A percentile compares a stretch with the other conserved stretches of the same genome.
Conservation (phyloP, 1,284 basidiomycete genomes). For the Veloporphyrellus conicus region DNA sequence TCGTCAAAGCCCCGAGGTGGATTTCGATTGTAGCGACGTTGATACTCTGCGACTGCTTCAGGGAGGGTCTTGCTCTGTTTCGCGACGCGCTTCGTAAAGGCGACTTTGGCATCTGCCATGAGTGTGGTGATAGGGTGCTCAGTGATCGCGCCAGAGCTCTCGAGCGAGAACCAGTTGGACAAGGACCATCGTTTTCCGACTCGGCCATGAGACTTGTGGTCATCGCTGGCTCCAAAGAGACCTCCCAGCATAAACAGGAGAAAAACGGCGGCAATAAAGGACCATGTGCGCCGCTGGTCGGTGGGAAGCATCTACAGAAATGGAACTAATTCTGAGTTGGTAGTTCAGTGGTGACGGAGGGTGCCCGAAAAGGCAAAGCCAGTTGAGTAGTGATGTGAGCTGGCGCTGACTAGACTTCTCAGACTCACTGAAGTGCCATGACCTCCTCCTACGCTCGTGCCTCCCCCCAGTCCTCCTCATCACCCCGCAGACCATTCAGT, state of each 20-base stretch:
- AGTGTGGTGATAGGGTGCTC: constrained; percentile 78
- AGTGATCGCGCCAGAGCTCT: constrained; percentile 5
- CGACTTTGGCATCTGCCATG: constrained; percentile 73
- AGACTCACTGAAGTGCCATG: constrained; percentile 20
- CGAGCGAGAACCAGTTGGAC: constrained; percentile 14
- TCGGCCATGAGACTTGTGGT: constrained; percentile 2
- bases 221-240: constrained; percentile 42
- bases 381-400: constrained; percentile 10
- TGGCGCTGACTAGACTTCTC: constrained; percentile 13
- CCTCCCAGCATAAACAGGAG: constrained; percentile 57
- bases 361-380: constrained; percentile 24
- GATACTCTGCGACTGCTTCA: constrained; percentile 77
- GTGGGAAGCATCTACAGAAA: constrained; percentile 17
- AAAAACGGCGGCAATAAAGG: constrained; percentile 48
- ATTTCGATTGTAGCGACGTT: constrained; percentile 65
- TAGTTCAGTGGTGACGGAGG: not conserved
- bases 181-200: constrained; percentile 11
- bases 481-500: constrained; percentile 28
- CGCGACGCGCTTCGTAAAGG: constrained; percentile 60
- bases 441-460: constrained; percentile 24
- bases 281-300: constrained; percentile 31
- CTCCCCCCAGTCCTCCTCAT: constrained; percentile 19
- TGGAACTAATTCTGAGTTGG: not conserved
- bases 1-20: constrained; percentile 86
- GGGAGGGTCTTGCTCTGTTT: constrained; percentile 73